A percentile compares a stretch with the other conserved stretches of the same genome.
Evolutionary conservation across 2,329 filamentous ascomycete species (phyloP).

Genomic region (Ophiostoma populinum): DNA sequence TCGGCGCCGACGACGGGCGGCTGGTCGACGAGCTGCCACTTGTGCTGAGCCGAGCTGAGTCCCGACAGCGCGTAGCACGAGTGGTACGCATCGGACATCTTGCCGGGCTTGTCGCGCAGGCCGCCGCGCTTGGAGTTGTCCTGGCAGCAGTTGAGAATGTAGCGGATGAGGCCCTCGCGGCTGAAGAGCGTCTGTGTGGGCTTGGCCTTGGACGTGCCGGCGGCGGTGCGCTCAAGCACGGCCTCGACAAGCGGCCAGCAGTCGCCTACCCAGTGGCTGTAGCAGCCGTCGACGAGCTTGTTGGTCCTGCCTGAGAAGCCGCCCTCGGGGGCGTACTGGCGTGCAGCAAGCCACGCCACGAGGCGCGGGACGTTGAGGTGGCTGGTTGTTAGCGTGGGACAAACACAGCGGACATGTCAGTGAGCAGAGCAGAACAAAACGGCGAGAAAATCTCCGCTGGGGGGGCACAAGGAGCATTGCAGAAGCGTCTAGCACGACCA

Average conservation of each 20-base stretch:
- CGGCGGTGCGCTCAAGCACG: constrained; percentile 31
- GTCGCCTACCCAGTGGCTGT: constrained; percentile 92
- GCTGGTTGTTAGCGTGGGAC: constrained; percentile 21
- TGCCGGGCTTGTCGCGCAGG: constrained; percentile 77
- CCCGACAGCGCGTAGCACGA: constrained; percentile 83
- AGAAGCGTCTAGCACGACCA: too few relatives aligned
- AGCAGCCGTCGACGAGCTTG: constrained; percentile 95
- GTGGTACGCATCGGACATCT: constrained; percentile 74
- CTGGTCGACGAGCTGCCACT: constrained; percentile 27
- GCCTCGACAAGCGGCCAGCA: constrained; percentile 89
- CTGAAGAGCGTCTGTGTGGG: constrained; percentile 46
- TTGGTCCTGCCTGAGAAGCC: constrained; percentile 90
- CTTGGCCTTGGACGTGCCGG: not conserved
- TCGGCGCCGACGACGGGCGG: constrained; percentile 14
- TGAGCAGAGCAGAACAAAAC: too few relatives aligned
- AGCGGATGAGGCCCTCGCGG: constrained; percentile 69
- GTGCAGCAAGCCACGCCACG: constrained; percentile 72
- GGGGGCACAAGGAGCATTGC: too few relatives aligned
- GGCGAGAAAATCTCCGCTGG: not conserved
- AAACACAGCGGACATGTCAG: not conserved
- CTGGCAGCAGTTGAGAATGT: constrained; percentile 82
- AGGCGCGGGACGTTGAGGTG: constrained; percentile 63
- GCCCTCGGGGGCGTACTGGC: constrained; percentile 81
- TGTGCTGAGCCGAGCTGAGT: constrained; percentile 65
- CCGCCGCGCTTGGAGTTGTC: constrained; percentile 54